Base-by-base conservation (phyloP, 306 rosid genomes). In the Acacia crassicarpa region DNA sequence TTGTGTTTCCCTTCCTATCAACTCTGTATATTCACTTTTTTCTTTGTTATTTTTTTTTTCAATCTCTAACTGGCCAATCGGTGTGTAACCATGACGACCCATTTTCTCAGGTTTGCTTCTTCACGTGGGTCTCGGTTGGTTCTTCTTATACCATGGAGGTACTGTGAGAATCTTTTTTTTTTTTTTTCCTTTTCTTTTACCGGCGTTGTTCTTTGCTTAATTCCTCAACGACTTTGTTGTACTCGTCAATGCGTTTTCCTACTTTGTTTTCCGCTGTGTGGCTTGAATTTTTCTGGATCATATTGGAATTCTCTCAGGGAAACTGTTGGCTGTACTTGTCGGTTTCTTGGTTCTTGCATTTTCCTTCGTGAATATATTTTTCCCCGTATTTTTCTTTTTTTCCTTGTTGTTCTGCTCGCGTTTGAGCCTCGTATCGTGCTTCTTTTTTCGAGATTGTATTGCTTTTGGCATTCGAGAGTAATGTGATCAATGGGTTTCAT, bases 221-320 rank as follows among this genome's bases (percentile, higher is more conserved):
- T 63, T 78, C 45, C 69, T 84, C 78, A 86, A 84, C 79, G 85
- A 69, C 82, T 88, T 81, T 75, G 89, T 72, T 91, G 88, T 84
- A 81, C 78, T 85, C 49, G 71, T 77, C 46, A 62, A 25, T 79
- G 79, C 78, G 44, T 85, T 80, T 9, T 84, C 61, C 66, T 75
- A 78, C 80, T 77, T 86, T 75, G 65, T 46, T 84, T 75, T 77
- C 56, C 62, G 66, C 59, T 82, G 35, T 72, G 81, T 61, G 82
- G 56, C 84, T 86, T 72, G 84, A 83, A 83, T 87, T 90, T 84
- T 82, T 81, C 68, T 85, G 84, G 93, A 93, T 93, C 94, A 83
- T 87, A 74, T 86, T 85, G 70, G 82, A 88, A 80, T 88, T 87
- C 78, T 82, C 48, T 23, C 83, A 78, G 49, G 48, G 41, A 69